These are phyloP conservation scores for Hymenoscyphus fraxineus DNA, from an alignment of 2,329 filamentous ascomycete species.

Conservation along the genomic window DNA sequence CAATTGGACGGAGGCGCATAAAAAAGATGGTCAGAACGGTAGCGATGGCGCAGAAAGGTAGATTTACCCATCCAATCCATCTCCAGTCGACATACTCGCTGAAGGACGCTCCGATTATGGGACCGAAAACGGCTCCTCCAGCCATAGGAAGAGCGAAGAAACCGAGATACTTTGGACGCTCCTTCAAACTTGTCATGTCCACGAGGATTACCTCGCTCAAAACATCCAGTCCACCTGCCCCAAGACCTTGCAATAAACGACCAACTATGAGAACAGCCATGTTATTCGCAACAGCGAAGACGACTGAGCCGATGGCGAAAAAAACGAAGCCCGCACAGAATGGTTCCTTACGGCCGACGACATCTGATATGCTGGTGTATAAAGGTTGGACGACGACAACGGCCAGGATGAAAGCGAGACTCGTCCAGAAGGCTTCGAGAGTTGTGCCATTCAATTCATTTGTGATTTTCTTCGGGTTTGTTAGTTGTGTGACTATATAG, in stretches of 20 bases:
- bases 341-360: slow-evolving; percentile 50
- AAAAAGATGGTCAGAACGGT: slow-evolving; percentile 4
- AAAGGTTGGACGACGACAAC: slow-evolving; percentile 61
- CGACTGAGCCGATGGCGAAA: slow-evolving; percentile 46
- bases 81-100: slow-evolving; percentile 55
- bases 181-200: slow-evolving; percentile 45
- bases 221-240: slow-evolving; percentile 45
- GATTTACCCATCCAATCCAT: slow-evolving; percentile 37
- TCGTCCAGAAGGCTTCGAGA: slow-evolving; percentile 64
- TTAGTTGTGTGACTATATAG: not conserved
- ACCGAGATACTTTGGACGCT: slow-evolving; percentile 49
- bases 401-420: slow-evolving; percentile 64
- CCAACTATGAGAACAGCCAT: slow-evolving; percentile 45
- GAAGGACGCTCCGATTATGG: slow-evolving; percentile 59
- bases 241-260: slow-evolving; percentile 47
- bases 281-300: slow-evolving; percentile 42
- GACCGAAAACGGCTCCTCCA: slow-evolving; percentile 57
- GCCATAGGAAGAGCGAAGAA: slow-evolving; percentile 64
- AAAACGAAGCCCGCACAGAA: slow-evolving; percentile 42
- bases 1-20: not conserved
- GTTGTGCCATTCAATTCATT: slow-evolving; percentile 44
- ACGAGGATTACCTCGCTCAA: slow-evolving; percentile 48
- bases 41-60: slow-evolving; percentile 10
- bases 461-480: not conserved
- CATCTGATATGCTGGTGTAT: slow-evolving; percentile 61